Percentiles rank a stretch among this genome's conserved stretches.
These are phyloP conservation scores for Capillidium heterosporum DNA, from an alignment of 371 early-diverging fungal genomes.

Conservation along the genomic window DNA sequence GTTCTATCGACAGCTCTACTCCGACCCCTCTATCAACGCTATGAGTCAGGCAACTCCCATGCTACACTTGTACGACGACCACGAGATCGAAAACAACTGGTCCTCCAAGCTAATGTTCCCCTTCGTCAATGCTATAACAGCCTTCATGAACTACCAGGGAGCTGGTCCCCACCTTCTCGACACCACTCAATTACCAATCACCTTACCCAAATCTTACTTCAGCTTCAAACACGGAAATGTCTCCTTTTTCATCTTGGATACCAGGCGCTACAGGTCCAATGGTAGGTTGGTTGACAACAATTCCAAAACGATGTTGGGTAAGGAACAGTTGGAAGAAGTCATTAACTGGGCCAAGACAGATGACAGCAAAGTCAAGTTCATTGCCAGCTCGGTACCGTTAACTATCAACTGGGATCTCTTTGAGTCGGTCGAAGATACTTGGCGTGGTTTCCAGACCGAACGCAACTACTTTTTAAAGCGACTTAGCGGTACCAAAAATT, in stretches of 20 bases:
- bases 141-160: conserved; percentile 24
- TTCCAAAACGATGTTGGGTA: conserved; percentile 18
- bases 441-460: conserved; percentile 22
- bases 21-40: conserved; percentile 11
- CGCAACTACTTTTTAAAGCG: conserved; percentile 16
- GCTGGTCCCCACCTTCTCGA: conserved; percentile 5
- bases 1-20: conserved; percentile 23
- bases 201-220: conserved; percentile 11
- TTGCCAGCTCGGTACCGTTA: conserved; percentile 22
- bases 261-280: conserved; percentile 22
- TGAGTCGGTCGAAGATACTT: conserved; percentile 20
- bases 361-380: conserved; percentile 18
- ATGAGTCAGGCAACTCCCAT: conserved; percentile 16
- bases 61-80: conserved; percentile 25
- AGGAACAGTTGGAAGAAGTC: conserved; percentile 8
- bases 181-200: background rate
- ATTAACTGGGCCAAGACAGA: conserved; percentile 5
- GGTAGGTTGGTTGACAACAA: conserved; percentile 8
- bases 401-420: conserved; percentile 16
- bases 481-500: conserved; percentile 15
- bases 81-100: conserved; percentile 26
- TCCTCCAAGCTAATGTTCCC: conserved; percentile 11
- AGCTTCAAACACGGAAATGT: conserved; percentile 19
- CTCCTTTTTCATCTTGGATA: conserved; percentile 23
- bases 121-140: conserved; percentile 16